phyloP scores from a whole-genome alignment of 371 early-diverging fungal species.

The Mucor indicus region DNA sequence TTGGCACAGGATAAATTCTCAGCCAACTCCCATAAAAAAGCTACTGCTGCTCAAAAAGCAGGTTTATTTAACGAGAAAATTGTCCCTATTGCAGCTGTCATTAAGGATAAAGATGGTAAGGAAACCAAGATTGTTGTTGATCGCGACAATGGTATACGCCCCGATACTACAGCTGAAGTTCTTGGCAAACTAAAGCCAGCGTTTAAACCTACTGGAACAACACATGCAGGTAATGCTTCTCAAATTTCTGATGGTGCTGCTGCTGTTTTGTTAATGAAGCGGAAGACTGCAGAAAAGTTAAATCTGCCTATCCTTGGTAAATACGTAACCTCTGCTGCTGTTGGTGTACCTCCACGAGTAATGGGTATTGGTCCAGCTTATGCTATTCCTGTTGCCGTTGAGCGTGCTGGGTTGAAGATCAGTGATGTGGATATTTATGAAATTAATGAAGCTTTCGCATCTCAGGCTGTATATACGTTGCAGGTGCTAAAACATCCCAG shows the following conservation, averaged over 20 bases:
- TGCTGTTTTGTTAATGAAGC: slow-evolving; percentile 93
- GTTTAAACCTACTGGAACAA: slow-evolving; percentile 76
- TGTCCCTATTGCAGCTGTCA: slow-evolving; percentile 78
- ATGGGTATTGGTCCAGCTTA: slow-evolving; percentile 98
- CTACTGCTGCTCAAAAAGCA: slow-evolving; percentile 81
- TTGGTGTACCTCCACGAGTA: slow-evolving; percentile 89
- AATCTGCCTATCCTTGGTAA: slow-evolving; percentile 87
- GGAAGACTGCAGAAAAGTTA: slow-evolving; percentile 86
- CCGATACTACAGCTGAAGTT: slow-evolving; percentile 69
- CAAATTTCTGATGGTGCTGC: slow-evolving; percentile 99
- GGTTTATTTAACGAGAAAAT: slow-evolving; percentile 92
- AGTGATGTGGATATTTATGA: slow-evolving; percentile 80
- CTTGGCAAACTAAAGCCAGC: slow-evolving; percentile 91
- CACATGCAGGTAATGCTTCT: slow-evolving; percentile 97
- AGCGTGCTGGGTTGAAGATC: slow-evolving; percentile 78
- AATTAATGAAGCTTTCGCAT: slow-evolving; percentile 99
- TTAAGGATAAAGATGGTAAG: too few species aligned
- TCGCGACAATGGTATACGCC: slow-evolving; percentile 95
- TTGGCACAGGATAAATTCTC: slow-evolving; percentile 87
- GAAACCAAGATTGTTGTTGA: slow-evolving; percentile 59
- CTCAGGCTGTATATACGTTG: slow-evolving; percentile 94
- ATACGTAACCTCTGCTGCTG: slow-evolving; percentile 86
- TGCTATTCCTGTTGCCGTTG: slow-evolving; percentile 90
- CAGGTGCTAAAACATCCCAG: slow-evolving; percentile 80
- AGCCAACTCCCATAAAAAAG: slow-evolving; percentile 72